Conservation (phyloP, 2,329 filamentous ascomycete species). For the Thelonectria blattea region DNA sequence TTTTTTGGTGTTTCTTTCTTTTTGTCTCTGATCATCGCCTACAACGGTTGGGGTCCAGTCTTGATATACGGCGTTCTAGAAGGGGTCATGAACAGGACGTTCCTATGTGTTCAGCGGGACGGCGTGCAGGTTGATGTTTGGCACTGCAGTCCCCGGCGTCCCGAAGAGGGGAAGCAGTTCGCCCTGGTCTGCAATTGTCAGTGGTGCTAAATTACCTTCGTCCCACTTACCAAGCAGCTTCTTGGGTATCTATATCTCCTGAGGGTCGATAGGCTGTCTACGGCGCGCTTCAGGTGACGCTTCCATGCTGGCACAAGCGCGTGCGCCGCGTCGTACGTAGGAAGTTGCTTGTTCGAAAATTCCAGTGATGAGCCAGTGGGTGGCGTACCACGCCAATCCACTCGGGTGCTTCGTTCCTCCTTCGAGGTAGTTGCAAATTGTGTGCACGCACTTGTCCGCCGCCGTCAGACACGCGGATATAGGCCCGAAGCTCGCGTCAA, state of each 20-base stretch:
- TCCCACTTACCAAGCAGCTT: slow-evolving; percentile 17
- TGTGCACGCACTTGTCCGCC: slow-evolving; percentile 19
- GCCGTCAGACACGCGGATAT: slow-evolving; percentile 14
- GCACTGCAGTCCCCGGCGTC: background rate
- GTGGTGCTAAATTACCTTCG: background rate
- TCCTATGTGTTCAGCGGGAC: background rate
- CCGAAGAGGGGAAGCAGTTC: background rate
- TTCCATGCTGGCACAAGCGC: slow-evolving; percentile 21
- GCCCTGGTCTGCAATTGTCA: background rate
- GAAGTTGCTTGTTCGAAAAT: slow-evolving; percentile 28
- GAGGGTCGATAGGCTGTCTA: slow-evolving; percentile 13
- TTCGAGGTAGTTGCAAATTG: slow-evolving; percentile 20
- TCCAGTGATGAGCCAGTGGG: slow-evolving; percentile 26
- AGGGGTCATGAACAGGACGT: too few species aligned
- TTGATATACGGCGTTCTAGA: too few species aligned
- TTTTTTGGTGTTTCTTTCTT: too few species aligned
- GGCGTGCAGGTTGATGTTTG: background rate
- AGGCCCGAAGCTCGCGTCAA: slow-evolving; percentile 8
- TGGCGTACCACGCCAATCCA: slow-evolving; percentile 28
- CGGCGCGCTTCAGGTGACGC: slow-evolving; percentile 14
- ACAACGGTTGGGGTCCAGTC: too few species aligned
- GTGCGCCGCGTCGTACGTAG: slow-evolving; percentile 20
- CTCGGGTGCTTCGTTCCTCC: slow-evolving; percentile 3
- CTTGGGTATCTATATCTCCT: slow-evolving; percentile 20
- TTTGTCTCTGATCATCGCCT: too few species aligned